These are phyloP conservation scores for Rhodotorula sphaerocarpa DNA, from an alignment of 768 basidiomycete genomes.

Conservation along the genomic window DNA sequence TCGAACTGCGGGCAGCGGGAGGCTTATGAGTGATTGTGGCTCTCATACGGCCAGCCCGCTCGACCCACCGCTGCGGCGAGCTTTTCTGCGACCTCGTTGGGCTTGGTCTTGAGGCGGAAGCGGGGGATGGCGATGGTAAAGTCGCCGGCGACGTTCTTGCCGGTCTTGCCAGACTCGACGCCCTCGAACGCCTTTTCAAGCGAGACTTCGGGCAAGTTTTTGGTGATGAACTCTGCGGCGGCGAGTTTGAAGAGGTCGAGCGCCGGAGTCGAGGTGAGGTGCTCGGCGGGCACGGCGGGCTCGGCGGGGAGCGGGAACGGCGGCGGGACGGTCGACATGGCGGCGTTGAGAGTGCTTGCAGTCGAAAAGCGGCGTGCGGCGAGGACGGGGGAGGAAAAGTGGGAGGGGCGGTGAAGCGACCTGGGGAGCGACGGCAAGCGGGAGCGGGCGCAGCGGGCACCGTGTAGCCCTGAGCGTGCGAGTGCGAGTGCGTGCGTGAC, in stretches of 20 bases:
- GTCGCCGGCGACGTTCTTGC: constrained; percentile 54
- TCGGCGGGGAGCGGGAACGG: constrained; percentile 14
- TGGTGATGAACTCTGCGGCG: constrained; percentile 64
- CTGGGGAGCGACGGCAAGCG: no score
- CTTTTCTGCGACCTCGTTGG: constrained; percentile 65
- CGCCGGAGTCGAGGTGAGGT: constrained; percentile 53
- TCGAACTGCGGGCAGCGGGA: constrained; percentile 57
- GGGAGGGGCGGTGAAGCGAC: no score
- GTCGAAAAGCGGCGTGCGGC: no score
- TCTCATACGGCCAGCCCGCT: no score
- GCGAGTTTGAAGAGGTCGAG: constrained; percentile 73
- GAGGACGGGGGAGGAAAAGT: no score
- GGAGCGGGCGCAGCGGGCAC: no score
- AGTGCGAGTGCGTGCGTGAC: no score
- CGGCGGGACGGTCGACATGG: constrained; percentile 15
- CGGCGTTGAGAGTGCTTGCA: no score
- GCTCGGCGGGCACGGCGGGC: constrained; percentile 7
- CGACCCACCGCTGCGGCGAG: constrained; percentile 67
- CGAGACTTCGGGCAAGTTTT: constrained; percentile 34
- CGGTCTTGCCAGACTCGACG: constrained; percentile 85
- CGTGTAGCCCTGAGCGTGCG: no score
- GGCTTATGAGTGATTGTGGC: no score
- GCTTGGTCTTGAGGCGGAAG: constrained; percentile 74
- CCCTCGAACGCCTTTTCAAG: constrained; percentile 72
- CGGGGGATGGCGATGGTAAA: constrained; percentile 86